These are phyloP conservation scores for Ceratocystiopsis minuta DNA, from an alignment of 2,329 filamentous ascomycete genomes.

Conservation along the genomic window DNA sequence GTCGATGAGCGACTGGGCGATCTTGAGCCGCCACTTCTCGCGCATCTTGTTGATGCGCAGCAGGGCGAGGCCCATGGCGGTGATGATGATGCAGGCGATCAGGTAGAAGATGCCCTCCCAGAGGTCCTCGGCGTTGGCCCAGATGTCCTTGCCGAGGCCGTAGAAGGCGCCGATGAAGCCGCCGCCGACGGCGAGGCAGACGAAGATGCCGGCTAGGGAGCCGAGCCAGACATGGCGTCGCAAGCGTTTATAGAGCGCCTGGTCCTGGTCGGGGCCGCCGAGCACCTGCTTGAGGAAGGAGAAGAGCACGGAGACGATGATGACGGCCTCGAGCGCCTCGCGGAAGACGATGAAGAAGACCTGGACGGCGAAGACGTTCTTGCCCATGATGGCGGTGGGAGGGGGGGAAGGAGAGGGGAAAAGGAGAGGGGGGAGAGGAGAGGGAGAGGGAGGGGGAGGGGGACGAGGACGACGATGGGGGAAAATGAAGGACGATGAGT, in stretches of 20 bases:
- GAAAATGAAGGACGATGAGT: neutral
- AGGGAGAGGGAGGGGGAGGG: neutral
- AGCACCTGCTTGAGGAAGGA: slow-evolving; percentile 73
- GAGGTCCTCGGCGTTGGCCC: slow-evolving; percentile 50
- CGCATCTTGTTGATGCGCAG: slow-evolving; percentile 69
- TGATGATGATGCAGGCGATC: slow-evolving; percentile 63
- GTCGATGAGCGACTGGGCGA: slow-evolving; percentile 47
- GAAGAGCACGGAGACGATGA: slow-evolving; percentile 74
- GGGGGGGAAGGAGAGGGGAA: neutral
- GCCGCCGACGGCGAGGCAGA: slow-evolving; percentile 43
- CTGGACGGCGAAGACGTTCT: slow-evolving; percentile 57
- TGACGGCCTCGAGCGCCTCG: slow-evolving; percentile 65
- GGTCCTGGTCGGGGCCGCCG: slow-evolving; percentile 42
- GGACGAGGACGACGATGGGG: no score
- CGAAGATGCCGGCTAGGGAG: slow-evolving; percentile 35
- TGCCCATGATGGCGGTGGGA: slow-evolving; percentile 28
- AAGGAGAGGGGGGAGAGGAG: neutral
- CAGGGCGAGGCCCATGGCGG: slow-evolving; percentile 60
- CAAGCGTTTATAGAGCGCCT: slow-evolving; percentile 45
- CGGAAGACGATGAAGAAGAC: slow-evolving; percentile 86
- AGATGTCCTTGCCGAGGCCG: slow-evolving; percentile 45
- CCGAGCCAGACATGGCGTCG: slow-evolving; percentile 56
- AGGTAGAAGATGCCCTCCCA: slow-evolving; percentile 70
- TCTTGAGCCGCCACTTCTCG: slow-evolving; percentile 74
- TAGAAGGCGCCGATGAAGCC: slow-evolving; percentile 56